A percentile compares a stretch with the other conserved stretches of the same genome.
Evolutionary conservation across 2,329 filamentous ascomycete genomes (phyloP).

Genomic region (Neocatenulostroma microsporum): DNA sequence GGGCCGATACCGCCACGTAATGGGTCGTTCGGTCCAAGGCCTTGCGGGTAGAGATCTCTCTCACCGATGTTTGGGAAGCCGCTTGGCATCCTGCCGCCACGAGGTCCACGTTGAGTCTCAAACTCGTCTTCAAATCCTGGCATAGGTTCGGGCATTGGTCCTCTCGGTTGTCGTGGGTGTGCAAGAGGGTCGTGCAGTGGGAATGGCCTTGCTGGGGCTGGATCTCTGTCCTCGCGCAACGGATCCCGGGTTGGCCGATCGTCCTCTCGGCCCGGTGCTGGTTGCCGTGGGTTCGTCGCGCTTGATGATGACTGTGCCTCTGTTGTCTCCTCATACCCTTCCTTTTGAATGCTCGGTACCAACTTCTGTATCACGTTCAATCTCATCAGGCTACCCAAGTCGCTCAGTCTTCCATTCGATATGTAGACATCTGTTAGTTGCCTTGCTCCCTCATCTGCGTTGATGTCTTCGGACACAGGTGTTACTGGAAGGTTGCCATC

Average conservation of each 20-base stretch:
- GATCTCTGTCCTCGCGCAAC: slow-evolving; percentile 46
- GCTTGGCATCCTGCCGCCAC: slow-evolving; percentile 36
- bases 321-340: slow-evolving; percentile 62
- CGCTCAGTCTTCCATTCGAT: slow-evolving; percentile 57
- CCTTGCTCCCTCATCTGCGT: slow-evolving; percentile 34
- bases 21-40: slow-evolving; percentile 78
- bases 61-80: slow-evolving; percentile 59
- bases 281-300: slow-evolving; percentile 10
- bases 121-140: slow-evolving; percentile 92
- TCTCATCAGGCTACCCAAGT: slow-evolving; percentile 66
- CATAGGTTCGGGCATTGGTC: slow-evolving; percentile 62
- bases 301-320: slow-evolving; percentile 15
- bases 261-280: slow-evolving; percentile 19
- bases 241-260: slow-evolving; percentile 37
- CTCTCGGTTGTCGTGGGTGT: slow-evolving; percentile 49
- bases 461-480: slow-evolving; percentile 24
- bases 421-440: slow-evolving; percentile 59
- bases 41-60: slow-evolving; percentile 79
- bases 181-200: slow-evolving; percentile 55
- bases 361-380: slow-evolving; percentile 76
- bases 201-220: slow-evolving; percentile 59
- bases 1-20: slow-evolving; percentile 56
- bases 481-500: slow-evolving; percentile 48
- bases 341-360: slow-evolving; percentile 66
- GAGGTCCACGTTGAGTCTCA: slow-evolving; percentile 64